Evolutionary conservation across 139 green algal genomes (phyloP).

Genomic region (Nannochloris sp.): DNA sequence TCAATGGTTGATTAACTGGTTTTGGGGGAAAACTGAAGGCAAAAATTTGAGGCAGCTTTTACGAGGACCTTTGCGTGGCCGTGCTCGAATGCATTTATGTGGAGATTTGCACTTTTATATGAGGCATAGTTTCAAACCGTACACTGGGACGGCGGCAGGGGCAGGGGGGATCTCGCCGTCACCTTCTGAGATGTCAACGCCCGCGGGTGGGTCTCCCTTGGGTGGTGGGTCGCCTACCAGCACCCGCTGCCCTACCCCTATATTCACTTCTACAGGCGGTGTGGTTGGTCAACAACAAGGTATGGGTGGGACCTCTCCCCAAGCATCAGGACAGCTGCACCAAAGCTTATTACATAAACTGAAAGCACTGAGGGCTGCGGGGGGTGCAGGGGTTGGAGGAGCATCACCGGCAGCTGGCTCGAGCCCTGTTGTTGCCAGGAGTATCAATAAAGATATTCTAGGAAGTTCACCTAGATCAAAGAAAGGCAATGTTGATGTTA

Average conservation of each 20-base stretch:
- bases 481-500: not conserved
- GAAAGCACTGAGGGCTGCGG: not conserved
- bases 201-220: constrained; percentile 21
- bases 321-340: constrained; percentile 13
- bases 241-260: constrained; percentile 7
- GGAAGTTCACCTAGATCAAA: too few species aligned
- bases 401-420: not conserved
- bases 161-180: constrained; percentile 8
- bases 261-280: not conserved
- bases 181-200: constrained; percentile 18
- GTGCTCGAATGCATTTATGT: constrained; percentile 63
- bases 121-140: constrained; percentile 58
- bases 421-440: too few species aligned
- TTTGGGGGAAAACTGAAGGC: constrained; percentile 31
- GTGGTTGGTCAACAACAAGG: not conserved
- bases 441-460: too few species aligned
- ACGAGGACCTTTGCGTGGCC: constrained; percentile 60
- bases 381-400: not conserved
- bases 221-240: constrained; percentile 3
- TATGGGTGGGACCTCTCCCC: not conserved
- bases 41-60: constrained; percentile 76
- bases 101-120: constrained; percentile 92
- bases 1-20: constrained; percentile 80
- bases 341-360: constrained; percentile 11
- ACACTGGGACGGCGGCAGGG: constrained; percentile 1